A percentile compares a stretch with the other conserved stretches of the same genome.
Evolutionary conservation across 768 basidiomycete genomes (phyloP).

Genomic region (Daedalea quercina): DNA sequence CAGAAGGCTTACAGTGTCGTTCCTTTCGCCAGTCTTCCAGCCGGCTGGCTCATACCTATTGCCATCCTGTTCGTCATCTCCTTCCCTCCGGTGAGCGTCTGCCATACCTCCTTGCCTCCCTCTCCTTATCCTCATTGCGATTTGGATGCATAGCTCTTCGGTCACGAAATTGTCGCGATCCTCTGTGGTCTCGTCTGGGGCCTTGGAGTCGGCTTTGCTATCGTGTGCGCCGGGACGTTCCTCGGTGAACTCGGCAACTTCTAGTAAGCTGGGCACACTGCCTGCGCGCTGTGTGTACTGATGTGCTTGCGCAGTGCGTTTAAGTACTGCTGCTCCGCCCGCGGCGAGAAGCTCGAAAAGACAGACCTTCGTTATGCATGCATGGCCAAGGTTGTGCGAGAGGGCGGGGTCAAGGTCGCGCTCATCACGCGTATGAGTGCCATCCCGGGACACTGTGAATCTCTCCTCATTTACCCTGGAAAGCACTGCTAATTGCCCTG

Average conservation of each 20-base stretch:
- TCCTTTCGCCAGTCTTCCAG: constrained; percentile 16
- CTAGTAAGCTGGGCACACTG: constrained; percentile 43
- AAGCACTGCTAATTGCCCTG: constrained; percentile 5
- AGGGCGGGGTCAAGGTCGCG: constrained; percentile 84
- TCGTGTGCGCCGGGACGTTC: constrained; percentile 78
- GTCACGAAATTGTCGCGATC: constrained; percentile 87
- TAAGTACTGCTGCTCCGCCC: constrained; percentile 68
- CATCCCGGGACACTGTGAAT: constrained; percentile 67
- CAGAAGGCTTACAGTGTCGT: too few relatives aligned
- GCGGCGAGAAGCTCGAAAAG: constrained; percentile 61
- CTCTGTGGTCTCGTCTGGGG: constrained; percentile 91
- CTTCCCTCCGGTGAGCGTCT: constrained; percentile 29
- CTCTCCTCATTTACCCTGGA: background rate
- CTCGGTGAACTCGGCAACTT: constrained; percentile 86
- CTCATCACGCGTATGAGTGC: constrained; percentile 72
- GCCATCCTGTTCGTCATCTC: constrained; percentile 38
- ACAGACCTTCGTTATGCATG: constrained; percentile 41
- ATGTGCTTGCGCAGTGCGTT: constrained; percentile 49
- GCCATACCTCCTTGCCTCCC: constrained; percentile 11
- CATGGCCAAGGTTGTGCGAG: constrained; percentile 56
- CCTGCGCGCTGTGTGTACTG: background rate
- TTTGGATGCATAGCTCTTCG: constrained; percentile 56
- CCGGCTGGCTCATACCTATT: constrained; percentile 38
- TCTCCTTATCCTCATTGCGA: background rate
- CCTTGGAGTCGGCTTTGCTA: constrained; percentile 79